Base-by-base conservation (phyloP, 768 basidiomycete species). In the Zangia roseola region DNA sequence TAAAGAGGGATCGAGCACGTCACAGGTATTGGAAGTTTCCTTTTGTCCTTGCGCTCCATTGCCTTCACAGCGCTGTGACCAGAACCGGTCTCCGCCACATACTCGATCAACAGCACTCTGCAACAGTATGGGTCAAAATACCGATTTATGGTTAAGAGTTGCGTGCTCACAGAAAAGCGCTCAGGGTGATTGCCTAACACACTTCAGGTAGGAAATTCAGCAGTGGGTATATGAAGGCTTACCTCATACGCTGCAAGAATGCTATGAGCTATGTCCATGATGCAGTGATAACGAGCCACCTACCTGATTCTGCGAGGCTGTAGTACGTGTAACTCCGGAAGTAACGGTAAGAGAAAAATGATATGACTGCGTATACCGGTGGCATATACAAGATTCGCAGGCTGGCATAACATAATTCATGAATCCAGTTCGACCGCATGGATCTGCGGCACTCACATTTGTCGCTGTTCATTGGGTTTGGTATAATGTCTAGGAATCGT, bases 331-430 rank as follows among this genome's bases (percentile, higher is more conserved):
- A 93, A 49, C 78, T 71, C 33, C 89, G 80, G 72, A 89, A 94
- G 70, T 72, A 94, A 2, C 91, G 81, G 59, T 90, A 94, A 23
- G 88, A 88, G 57, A 89, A 79, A 72, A 94, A 94, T 2, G 89
- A 90, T 41, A 94, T 80, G 53, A 92, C 70, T 23, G 84, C 85
- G 64, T 88, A 92, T 36, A 92, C 75, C 1, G 83, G 80, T 2
- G 91, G 90, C 89, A 93, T 88, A 58, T 89, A 90, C 54, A 92
- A 61, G 39, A 92, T 82, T 49, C 90, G 82, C n/a, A 91, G 58
- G 49, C 86, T 89, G 60, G 12, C 23, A 42, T 26, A 14, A 33
- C 34, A n/a, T 8, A 28, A 17, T 34, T 41, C 21, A 34, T 47
- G 30, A 42, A 30, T 36, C 25, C 10, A 12, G 38, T 43, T 34